Base-by-base conservation (phyloP, 1,284 basidiomycete genomes). In the Sporisorium reilianum region DNA sequence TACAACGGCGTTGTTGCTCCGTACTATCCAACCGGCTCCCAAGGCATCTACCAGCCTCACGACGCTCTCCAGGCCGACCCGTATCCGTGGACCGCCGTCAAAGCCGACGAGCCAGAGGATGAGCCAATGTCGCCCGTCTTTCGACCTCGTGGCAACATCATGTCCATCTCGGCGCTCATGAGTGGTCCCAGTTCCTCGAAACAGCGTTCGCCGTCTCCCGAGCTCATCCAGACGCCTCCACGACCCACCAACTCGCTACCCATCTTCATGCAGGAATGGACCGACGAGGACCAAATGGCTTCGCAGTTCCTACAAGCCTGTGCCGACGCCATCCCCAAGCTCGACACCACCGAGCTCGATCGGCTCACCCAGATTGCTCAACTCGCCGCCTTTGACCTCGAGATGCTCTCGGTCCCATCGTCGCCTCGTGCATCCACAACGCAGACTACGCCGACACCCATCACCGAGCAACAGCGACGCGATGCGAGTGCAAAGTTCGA, bases 151-250 rank as follows among this genome's bases (percentile, higher is more conserved):
- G 10, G 45, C 48, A 75, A 75, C 57, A 67, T 75, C 57, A 75
- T 75, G 72, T 75, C 72, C 26, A 75, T 75, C 44, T 75, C 72
- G 16, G 72, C 72, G 10, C 63, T 75, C 44, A 70, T 75, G 64
- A 55, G 57, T 48, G 64, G 64, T 1, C 72, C 72, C 6, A 62
- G 59, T 25, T 61, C 72, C 4, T 22, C 26, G 3, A 61, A 50
- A 54, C 32, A 34, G 5, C 63, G 59, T 10, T 49, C 50, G 7
- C 63, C 59, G 8, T 55, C 64, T 12, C 67, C 63, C 4, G 55
- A 58, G 28, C 65, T 26, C 46, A 62, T 53, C 12, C 55, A 40
- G n/a, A 51, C 62, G 16, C 50, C 66, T 0, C 53, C 66, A 1
- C 40, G 18, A n/a, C 61, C 64, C 0, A 5, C n/a, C 34, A 14